A percentile compares a stretch with the other conserved stretches of the same genome.
Evolutionary conservation across 164 flowering plant species (phyloP).

Genomic region (Vitis labrusca): DNA sequence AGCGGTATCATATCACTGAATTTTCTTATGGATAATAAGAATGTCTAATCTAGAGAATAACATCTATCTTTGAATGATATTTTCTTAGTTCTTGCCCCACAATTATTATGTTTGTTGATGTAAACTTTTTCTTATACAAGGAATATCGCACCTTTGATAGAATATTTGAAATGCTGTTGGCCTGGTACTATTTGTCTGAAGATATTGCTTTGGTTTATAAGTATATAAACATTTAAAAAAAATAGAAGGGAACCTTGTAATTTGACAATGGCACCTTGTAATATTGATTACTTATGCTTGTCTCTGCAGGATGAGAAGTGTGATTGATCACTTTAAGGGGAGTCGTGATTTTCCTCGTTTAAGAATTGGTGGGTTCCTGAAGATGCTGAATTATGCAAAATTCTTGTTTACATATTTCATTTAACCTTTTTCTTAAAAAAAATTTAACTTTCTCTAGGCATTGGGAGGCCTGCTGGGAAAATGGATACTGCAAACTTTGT

Average conservation of each 20-base stretch:
- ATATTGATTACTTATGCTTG: background rate
- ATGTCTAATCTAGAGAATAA: background rate
- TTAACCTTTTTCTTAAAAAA: background rate
- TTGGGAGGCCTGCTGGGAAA: conserved; percentile 95
- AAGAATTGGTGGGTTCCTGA: conserved; percentile 58
- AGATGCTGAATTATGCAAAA: background rate
- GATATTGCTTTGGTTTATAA: background rate
- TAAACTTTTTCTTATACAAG: background rate
- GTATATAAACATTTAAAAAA: no score
- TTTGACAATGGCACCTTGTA: no score
- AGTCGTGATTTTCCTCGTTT: conserved; percentile 84
- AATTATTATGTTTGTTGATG: background rate
- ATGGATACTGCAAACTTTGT: conserved; percentile 77
- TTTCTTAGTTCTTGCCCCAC: no score
- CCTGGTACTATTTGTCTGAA: background rate
- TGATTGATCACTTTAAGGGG: conserved; percentile 77
- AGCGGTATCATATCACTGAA: background rate
- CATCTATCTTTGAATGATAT: background rate
- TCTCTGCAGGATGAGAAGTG: conserved; percentile 77
- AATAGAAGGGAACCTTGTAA: no score
- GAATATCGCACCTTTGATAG: background rate
- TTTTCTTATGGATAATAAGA: background rate
- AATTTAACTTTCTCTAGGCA: conserved; percentile 46
- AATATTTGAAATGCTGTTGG: background rate
- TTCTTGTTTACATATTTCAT: background rate